These are phyloP conservation scores for Cicer bijugum DNA, from an alignment of 306 rosid genomes.

Conservation along the genomic window DNA sequence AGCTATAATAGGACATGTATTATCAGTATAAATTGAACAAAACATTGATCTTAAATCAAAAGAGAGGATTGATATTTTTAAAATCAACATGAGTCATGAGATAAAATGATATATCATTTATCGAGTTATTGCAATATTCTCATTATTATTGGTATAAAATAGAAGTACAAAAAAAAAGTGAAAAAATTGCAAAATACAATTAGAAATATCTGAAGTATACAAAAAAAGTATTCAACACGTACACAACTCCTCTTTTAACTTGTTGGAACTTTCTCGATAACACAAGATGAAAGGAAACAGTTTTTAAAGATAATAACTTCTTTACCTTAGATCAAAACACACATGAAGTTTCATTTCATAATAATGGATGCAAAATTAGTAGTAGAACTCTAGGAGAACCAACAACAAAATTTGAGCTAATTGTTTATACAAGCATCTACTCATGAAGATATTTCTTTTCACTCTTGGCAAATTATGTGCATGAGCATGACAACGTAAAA, in stretches of 20 bases:
- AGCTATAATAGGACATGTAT: not conserved
- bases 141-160: not conserved
- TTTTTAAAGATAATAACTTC: conserved; percentile 18
- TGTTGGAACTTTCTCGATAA: not conserved
- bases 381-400: conserved; percentile 10
- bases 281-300: conserved; percentile 10
- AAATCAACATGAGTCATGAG: not conserved
- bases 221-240: not conserved
- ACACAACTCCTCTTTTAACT: not conserved
- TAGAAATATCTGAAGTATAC: not conserved
- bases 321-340: not conserved
- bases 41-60: not conserved
- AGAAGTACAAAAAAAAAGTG: not conserved
- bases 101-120: not conserved
- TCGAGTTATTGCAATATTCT: not conserved
- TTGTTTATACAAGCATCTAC: not conserved
- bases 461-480: conserved; percentile 14
- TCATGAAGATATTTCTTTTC: not conserved
- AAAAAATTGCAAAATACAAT: not conserved
- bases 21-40: not conserved
- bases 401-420: not conserved
- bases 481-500: not conserved
- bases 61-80: not conserved
- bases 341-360: not conserved
- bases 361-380: conserved; percentile 6